Percentiles rank a stretch among this genome's conserved stretches.
These are phyloP conservation scores for Cryptococcus amylolentus DNA, from an alignment of 1,284 basidiomycete genomes.

Conservation along the genomic window DNA sequence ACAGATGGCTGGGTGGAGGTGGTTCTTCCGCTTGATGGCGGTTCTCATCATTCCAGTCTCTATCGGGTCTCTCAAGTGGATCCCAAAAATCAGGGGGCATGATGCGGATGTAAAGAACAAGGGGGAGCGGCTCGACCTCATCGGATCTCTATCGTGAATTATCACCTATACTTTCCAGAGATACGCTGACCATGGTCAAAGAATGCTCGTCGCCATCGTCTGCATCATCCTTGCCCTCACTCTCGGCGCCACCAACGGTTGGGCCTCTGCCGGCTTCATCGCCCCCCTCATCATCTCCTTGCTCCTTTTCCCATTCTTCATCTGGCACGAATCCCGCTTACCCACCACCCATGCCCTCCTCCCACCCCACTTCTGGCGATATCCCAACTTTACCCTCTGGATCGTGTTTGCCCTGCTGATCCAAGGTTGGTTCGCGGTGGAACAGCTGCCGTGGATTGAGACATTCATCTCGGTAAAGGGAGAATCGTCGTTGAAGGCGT, in stretches of 20 bases:
- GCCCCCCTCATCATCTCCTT: slow-evolving; percentile 31
- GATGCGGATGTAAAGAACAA: slow-evolving; percentile 13
- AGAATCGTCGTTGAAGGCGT: slow-evolving; percentile 28
- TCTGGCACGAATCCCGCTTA: slow-evolving; percentile 27
- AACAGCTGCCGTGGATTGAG: background rate
- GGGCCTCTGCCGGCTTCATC: slow-evolving; percentile 22
- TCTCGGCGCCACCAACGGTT: slow-evolving; percentile 31
- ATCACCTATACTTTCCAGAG: background rate
- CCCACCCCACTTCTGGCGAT: slow-evolving; percentile 36
- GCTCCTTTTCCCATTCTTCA: slow-evolving; percentile 30
- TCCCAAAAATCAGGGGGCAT: slow-evolving; percentile 18
- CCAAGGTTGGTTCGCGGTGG: slow-evolving; percentile 31
- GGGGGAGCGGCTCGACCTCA: slow-evolving; percentile 27
- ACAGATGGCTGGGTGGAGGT: slow-evolving; percentile 31
- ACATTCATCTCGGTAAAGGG: slow-evolving; percentile 15
- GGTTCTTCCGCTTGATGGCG: slow-evolving; percentile 47
- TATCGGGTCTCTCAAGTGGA: slow-evolving; percentile 16
- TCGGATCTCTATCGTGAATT: slow-evolving; percentile 20
- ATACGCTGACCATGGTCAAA: slow-evolving; percentile 1
- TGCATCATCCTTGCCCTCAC: slow-evolving; percentile 34
- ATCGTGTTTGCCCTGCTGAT: slow-evolving; percentile 35
- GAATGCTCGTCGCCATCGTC: slow-evolving; percentile 25
- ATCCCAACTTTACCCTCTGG: slow-evolving; percentile 42
- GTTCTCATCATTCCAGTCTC: slow-evolving; percentile 18
- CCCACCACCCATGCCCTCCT: slow-evolving; percentile 37